Conservation (phyloP, 2,329 filamentous ascomycete genomes). For the Cylindrodendrum hubeiense region DNA sequence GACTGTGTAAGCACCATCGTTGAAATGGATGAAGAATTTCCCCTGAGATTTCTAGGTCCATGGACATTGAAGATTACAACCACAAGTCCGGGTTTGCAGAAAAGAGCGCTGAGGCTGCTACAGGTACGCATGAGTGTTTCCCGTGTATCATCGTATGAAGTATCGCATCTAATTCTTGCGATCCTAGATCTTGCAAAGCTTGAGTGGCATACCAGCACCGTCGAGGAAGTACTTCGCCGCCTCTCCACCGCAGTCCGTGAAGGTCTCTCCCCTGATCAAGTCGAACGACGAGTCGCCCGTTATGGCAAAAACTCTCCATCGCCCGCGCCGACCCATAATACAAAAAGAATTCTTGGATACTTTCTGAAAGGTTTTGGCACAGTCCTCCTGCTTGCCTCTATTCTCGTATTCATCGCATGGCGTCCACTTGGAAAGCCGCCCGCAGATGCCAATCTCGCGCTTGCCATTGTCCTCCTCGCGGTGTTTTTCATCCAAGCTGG, state of each 20-base stretch:
- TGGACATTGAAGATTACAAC: slow-evolving; percentile 37
- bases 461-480: slow-evolving; percentile 78
- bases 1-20: slow-evolving; percentile 31
- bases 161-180: background rate
- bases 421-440: slow-evolving; percentile 80
- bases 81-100: slow-evolving; percentile 26
- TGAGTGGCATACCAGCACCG: slow-evolving; percentile 35
- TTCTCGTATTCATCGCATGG: slow-evolving; percentile 84
- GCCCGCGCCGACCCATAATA: slow-evolving; percentile 31
- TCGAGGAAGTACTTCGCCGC: slow-evolving; percentile 30
- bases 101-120: slow-evolving; percentile 21
- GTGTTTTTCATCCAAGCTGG: slow-evolving; percentile 78
- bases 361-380: slow-evolving; percentile 84
- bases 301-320: slow-evolving; percentile 36
- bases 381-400: slow-evolving; percentile 75
- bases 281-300: slow-evolving; percentile 24
- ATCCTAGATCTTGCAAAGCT: slow-evolving; percentile 31
- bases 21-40: background rate
- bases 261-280: slow-evolving; percentile 31
- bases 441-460: slow-evolving; percentile 75
- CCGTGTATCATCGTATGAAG: background rate
- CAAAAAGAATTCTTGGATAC: slow-evolving; percentile 70
- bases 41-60: slow-evolving; percentile 31
- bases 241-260: slow-evolving; percentile 27
- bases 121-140: slow-evolving; percentile 15